Evolutionary conservation across 257 asterid species (phyloP).

Genomic region (Solanum peruvianum): DNA sequence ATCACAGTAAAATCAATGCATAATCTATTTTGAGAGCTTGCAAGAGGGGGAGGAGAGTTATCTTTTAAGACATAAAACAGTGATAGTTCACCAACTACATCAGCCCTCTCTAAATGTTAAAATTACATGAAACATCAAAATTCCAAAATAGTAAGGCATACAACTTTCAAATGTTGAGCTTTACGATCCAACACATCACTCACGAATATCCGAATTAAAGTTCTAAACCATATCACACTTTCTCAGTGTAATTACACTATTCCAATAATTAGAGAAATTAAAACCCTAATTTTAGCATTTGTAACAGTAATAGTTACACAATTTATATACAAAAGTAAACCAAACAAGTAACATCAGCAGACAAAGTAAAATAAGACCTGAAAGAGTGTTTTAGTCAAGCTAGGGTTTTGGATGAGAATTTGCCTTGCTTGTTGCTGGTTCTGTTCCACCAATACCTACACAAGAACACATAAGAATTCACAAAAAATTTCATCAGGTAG

Average conservation of each 20-base stretch:
- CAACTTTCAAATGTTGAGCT: not conserved
- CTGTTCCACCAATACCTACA: constrained; percentile 75
- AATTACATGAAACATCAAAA: not conserved
- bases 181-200: not conserved
- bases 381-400: constrained; percentile 79
- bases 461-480: not conserved
- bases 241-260: not conserved
- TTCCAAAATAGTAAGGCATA: not conserved
- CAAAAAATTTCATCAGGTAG: not conserved
- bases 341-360: not conserved
- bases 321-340: not conserved
- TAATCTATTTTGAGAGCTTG: not conserved
- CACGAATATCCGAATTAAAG: not conserved
- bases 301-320: not conserved
- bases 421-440: constrained; percentile 90
- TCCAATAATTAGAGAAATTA: not conserved
- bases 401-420: constrained; percentile 86
- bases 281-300: not conserved
- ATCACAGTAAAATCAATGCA: not conserved
- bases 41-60: not conserved
- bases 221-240: not conserved
- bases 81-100: not conserved
- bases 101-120: not conserved
- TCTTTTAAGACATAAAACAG: not conserved
- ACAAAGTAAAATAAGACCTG: constrained; percentile 40